Evolutionary conservation across 257 asterid species (phyloP).

Genomic region (Salvia rosmarinus): DNA sequence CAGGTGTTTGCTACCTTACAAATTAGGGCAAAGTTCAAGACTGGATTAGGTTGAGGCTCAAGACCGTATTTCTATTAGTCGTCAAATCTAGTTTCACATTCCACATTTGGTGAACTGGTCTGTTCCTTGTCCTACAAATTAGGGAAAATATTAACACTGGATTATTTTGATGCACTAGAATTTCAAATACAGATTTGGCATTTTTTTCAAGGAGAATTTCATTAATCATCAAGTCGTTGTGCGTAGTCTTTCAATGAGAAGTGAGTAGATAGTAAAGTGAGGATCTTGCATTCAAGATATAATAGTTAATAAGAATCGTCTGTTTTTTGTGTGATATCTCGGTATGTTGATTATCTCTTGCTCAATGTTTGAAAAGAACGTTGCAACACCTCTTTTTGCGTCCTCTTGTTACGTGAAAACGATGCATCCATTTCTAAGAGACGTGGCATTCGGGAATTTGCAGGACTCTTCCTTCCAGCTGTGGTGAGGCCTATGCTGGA

Average conservation of each 20-base stretch:
- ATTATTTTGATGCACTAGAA: not conserved
- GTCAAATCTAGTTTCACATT: not conserved
- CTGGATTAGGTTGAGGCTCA: not conserved
- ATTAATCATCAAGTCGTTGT: not conserved
- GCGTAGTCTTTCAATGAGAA: not conserved
- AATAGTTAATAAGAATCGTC: not conserved
- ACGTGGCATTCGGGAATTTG: constrained; percentile 31
- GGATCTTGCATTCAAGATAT: not conserved
- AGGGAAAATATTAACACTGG: not conserved
- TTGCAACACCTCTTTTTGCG: constrained; percentile 13
- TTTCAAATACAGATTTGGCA: not conserved
- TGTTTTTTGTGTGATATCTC: not conserved
- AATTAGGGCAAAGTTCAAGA: not conserved
- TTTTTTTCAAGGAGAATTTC: not conserved
- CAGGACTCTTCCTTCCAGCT: constrained; percentile 95
- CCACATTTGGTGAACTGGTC: not conserved
- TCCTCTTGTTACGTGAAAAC: constrained; percentile 1
- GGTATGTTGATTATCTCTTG: not conserved
- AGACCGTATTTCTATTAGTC: not conserved
- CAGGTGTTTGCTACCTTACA: not conserved
- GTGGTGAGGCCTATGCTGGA: constrained; percentile 93
- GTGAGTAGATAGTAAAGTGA: not conserved
- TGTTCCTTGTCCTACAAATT: not conserved
- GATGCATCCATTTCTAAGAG: constrained; percentile 18
- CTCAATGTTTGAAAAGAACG: constrained; percentile 3